These are phyloP conservation scores for Durusdinium trenchii DNA, from an alignment of 73 alveolate genomes.

Conservation along the genomic window DNA sequence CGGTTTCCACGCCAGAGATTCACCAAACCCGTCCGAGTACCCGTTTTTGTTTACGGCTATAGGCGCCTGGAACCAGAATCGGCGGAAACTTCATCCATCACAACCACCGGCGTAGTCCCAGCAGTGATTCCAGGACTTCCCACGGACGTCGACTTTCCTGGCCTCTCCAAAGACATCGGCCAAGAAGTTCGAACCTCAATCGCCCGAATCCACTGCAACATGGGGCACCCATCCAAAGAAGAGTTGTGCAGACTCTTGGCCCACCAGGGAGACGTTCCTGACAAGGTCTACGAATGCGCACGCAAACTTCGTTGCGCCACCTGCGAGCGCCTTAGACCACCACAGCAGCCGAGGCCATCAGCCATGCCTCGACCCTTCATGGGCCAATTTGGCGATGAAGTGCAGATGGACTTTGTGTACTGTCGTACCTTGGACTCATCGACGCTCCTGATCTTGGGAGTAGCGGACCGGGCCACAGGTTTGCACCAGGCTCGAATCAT, in stretches of 20 bases:
- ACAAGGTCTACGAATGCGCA: neutral
- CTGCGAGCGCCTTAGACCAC: constrained; percentile 18
- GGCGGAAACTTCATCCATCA: too few species aligned
- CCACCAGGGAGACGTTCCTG: neutral
- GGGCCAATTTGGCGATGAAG: constrained; percentile 45
- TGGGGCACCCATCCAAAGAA: constrained; percentile 58
- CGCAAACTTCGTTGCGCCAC: constrained; percentile 28
- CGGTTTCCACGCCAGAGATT: neutral
- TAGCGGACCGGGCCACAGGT: constrained; percentile 36
- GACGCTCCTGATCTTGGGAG: neutral
- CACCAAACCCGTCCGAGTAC: neutral
- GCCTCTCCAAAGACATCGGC: neutral
- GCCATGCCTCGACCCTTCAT: neutral
- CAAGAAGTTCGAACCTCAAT: neutral
- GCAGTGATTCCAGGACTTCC: neutral
- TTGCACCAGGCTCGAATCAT: constrained; percentile 16
- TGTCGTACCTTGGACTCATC: neutral
- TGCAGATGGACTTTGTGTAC: constrained; percentile 38
- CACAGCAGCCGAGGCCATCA: constrained; percentile 10
- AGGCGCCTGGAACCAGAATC: too few species aligned
- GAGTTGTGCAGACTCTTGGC: neutral
- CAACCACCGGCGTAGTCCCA: neutral
- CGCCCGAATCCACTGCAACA: constrained; percentile 25
- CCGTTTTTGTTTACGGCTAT: neutral
- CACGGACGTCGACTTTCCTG: constrained; percentile 3